Evolutionary conservation across 352 stramenopile genomes (phyloP).

Genomic region (Phytophthora parvispora): DNA sequence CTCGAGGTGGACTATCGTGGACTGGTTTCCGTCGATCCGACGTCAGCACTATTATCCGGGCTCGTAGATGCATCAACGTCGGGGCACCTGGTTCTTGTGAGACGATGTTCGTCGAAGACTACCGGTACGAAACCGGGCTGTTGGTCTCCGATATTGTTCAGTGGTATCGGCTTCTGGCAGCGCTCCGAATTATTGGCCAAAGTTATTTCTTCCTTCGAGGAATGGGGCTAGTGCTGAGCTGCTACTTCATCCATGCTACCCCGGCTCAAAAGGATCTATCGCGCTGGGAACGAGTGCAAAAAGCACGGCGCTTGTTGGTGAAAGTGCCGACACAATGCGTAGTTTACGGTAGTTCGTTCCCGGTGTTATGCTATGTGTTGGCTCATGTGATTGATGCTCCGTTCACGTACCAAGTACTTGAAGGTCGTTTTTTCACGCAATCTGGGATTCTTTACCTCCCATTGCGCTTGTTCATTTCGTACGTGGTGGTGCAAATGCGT

Average conservation of each 20-base stretch:
- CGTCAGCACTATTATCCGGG: slow-evolving; percentile 22
- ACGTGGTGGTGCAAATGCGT: slow-evolving; percentile 46
- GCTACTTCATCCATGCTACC: slow-evolving; percentile 19
- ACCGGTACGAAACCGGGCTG: slow-evolving; percentile 35
- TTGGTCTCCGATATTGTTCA: slow-evolving; percentile 23
- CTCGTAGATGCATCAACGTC: slow-evolving; percentile 4
- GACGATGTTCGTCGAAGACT: slow-evolving; percentile 46
- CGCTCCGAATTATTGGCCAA: slow-evolving; percentile 36
- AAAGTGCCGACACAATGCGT: slow-evolving; percentile 48
- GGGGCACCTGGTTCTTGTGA: slow-evolving; percentile 11
- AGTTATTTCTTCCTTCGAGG: slow-evolving; percentile 41
- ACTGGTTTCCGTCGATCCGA: slow-evolving; percentile 15
- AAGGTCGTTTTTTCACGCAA: slow-evolving; percentile 28
- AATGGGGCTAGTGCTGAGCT: slow-evolving; percentile 20
- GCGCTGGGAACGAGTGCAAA: not conserved
- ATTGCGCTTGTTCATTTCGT: slow-evolving; percentile 17
- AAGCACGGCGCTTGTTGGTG: slow-evolving; percentile 27
- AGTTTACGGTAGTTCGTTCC: slow-evolving; percentile 48
- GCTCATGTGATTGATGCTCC: slow-evolving; percentile 50
- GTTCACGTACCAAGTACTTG: slow-evolving; percentile 36
- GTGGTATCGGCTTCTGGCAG: slow-evolving; percentile 36
- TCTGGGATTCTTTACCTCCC: slow-evolving; percentile 28
- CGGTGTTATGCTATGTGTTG: slow-evolving; percentile 44
- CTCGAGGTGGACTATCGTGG: not conserved
- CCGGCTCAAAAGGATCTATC: not conserved